Evolutionary conservation across 164 flowering plant genomes (phyloP), one percentile per base, ranked within the genome.

Genomic region (Berberis vulgaris): DNA sequence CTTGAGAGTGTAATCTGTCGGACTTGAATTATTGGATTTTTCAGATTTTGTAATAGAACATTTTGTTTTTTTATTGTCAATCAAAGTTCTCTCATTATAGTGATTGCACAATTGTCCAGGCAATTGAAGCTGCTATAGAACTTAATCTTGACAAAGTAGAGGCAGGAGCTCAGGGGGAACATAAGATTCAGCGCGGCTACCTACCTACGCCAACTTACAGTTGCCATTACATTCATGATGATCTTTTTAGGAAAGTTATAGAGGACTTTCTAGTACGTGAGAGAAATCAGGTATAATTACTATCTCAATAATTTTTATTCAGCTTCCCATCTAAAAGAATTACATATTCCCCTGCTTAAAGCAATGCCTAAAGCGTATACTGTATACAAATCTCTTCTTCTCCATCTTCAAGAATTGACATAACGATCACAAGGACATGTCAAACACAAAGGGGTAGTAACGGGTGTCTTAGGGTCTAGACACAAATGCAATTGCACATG

Each of bases 151-250:
- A 76, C 61, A 88, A 75, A 59, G 97, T 88, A 59, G 98, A 90
- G 73, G 96, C 98, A 9, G 97, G 98, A 77, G 98, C 98, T 69
- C 97, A 93, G 70, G 97, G 97, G 43, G 98, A 93, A 80, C 97
- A 93, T 71, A 90, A 93, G 73, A 86, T 93, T 69, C 98, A 93
- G 77, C 76, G 97, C 8, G 96, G 97, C 43, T 93, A 90, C 76
- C 68, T 87, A 52, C 97, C 95, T 3, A 92, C 80, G 72, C 77
- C 80, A 68, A 93, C 98, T 56, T 88, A 87, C 75, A 90, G 97
- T 81, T 80, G 85, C 77, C 97, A 93, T 72, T 93, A 86, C 81
- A 80, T 90, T 71, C 44, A 75, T 42, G 87, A 93, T 67, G 80
- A 80, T 71, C 80, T 58, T 61, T 88, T 93, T 70, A 76, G 80